phyloP scores from a whole-genome alignment of 352 stramenopile species.

The Phytophthora palmivora region DNA sequence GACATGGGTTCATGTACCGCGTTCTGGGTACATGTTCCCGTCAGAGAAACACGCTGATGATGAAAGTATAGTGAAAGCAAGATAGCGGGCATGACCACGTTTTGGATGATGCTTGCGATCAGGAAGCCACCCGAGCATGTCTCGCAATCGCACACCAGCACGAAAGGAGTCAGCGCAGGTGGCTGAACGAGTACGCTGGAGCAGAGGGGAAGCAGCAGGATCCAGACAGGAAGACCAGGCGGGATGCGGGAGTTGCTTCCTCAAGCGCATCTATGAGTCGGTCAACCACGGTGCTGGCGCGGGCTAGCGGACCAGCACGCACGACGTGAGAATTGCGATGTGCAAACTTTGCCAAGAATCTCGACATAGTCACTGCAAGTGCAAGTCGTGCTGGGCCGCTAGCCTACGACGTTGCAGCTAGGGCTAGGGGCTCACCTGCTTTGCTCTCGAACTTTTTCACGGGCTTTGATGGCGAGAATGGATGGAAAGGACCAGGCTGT shows the following conservation, averaged over 20 bases:
- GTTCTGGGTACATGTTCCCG: background rate
- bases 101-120: constrained; percentile 8
- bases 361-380: constrained; percentile 7
- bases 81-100: background rate
- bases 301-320: constrained; percentile 13
- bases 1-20: background rate
- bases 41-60: background rate
- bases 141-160: background rate
- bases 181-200: background rate
- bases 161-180: constrained; percentile 30
- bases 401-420: constrained; percentile 10
- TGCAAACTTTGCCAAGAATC: constrained; percentile 10
- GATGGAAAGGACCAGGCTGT: background rate
- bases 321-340: background rate
- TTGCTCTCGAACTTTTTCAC: constrained; percentile 24
- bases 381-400: constrained; percentile 3
- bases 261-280: background rate
- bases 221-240: constrained; percentile 34
- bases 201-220: constrained; percentile 34
- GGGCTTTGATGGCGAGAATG: constrained; percentile 9
- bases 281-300: constrained; percentile 17
- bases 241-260: constrained; percentile 19
- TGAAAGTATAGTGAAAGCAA: constrained; percentile 27
- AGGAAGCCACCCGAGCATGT: constrained; percentile 17
- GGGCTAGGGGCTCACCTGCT: constrained; percentile 22